Conservation (phyloP, 164 flowering plant species). For the Magnolia sinica region DNA sequence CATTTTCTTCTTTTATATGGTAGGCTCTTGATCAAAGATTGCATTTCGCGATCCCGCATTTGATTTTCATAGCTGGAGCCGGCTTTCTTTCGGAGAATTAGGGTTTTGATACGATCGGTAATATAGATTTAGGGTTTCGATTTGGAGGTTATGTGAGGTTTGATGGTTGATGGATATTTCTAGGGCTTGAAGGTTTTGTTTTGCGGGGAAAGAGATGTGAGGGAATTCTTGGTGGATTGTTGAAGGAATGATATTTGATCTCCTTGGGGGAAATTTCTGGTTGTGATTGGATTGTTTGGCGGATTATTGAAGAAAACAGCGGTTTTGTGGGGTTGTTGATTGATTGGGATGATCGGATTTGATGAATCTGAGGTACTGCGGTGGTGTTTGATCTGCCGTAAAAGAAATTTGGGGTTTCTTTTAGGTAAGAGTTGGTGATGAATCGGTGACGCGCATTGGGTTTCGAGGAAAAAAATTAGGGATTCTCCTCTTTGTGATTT, state of each 20-base stretch:
- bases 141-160: background rate
- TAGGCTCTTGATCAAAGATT: background rate
- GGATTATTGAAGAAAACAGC: background rate
- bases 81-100: too few relatives aligned
- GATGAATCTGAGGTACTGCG: background rate
- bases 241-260: background rate
- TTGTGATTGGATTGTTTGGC: background rate
- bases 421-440: background rate
- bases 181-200: background rate
- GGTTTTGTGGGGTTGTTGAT: background rate
- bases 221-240: background rate
- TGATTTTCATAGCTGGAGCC: background rate
- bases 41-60: background rate
- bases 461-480: slow-evolving; percentile 6
- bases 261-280: background rate
- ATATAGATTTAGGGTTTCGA: background rate
- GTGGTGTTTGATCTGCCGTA: background rate
- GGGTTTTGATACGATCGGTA: background rate
- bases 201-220: background rate
- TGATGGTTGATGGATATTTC: background rate
- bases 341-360: background rate
- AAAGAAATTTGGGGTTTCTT: slow-evolving; percentile 4
- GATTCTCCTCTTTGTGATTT: background rate
- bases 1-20: background rate
- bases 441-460: background rate